Evolutionary conservation across 225 moss, liverwort and hornwort species (phyloP).

Genomic region (Anthoceros angustus): DNA sequence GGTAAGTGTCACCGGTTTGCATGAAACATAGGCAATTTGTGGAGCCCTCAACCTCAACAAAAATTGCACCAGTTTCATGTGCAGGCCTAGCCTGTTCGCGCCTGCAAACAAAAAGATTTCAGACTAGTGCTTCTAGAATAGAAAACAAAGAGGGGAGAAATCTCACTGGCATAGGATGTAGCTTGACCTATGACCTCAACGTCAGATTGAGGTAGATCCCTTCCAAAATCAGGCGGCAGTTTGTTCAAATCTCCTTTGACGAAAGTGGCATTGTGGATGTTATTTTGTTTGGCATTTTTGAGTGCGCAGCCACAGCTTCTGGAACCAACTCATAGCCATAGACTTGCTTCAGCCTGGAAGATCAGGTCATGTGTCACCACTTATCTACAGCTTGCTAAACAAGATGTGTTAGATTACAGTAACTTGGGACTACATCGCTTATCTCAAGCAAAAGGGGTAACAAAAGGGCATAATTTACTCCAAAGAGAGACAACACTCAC

Average conservation of each 20-base stretch:
- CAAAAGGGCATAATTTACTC: background rate
- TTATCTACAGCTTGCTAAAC: background rate
- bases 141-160: background rate
- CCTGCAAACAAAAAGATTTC: slow-evolving; percentile 24
- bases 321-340: slow-evolving; percentile 89
- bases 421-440: too few species aligned
- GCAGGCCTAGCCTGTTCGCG: slow-evolving; percentile 95
- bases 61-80: slow-evolving; percentile 67
- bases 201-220: slow-evolving; percentile 57
- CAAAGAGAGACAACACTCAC: slow-evolving; percentile 21
- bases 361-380: background rate
- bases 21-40: slow-evolving; percentile 82
- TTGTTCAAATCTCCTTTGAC: slow-evolving; percentile 91
- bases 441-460: too few species aligned
- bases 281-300: slow-evolving; percentile 68
- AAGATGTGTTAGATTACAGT: too few species aligned
- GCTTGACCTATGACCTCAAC: slow-evolving; percentile 54
- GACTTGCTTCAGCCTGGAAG: slow-evolving; percentile 68
- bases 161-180: slow-evolving; percentile 10
- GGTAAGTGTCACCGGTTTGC: slow-evolving; percentile 94
- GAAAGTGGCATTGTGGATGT: slow-evolving; percentile 73
- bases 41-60: slow-evolving; percentile 47
- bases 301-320: slow-evolving; percentile 87
- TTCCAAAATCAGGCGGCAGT: slow-evolving; percentile 62
- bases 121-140: background rate